Percentiles rank a stretch among this genome's conserved stretches.
These are phyloP conservation scores for Hygrophorus russula DNA, from an alignment of 768 basidiomycete genomes.

Conservation along the genomic window DNA sequence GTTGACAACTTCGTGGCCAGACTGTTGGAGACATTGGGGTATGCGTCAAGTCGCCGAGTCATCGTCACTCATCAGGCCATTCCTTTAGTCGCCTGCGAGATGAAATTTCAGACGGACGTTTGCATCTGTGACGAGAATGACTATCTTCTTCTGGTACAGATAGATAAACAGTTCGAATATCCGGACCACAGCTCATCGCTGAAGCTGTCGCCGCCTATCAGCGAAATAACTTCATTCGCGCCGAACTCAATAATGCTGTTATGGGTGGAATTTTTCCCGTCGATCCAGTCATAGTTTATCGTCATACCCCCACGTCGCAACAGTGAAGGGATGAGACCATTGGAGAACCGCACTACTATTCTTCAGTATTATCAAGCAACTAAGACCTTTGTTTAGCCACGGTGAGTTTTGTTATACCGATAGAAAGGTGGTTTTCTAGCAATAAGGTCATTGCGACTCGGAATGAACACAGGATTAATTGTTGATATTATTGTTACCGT, in stretches of 20 bases:
- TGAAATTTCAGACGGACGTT: conserved; percentile 2
- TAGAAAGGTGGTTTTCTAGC: no score
- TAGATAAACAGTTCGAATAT: conserved; percentile 1
- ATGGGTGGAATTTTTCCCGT: conserved; percentile 7
- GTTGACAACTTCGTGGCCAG: conserved; percentile 5
- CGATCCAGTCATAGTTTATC: conserved; percentile 8
- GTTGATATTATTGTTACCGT: no score
- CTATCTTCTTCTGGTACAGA: conserved; percentile 3
- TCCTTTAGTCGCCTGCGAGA: conserved; percentile 1
- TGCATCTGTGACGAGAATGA: conserved; percentile 3
- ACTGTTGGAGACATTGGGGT: conserved; percentile 1
- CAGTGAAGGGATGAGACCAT: conserved; percentile 12
- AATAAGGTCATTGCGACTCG: no score
- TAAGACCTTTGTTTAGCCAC: conserved; percentile 8
- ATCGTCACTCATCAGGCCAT: not conserved
- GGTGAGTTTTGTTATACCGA: no score
- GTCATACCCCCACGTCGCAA: conserved; percentile 10
- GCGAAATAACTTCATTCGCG: conserved; percentile 13
- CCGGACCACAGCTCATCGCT: conserved; percentile 15
- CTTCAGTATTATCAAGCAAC: conserved; percentile 8
- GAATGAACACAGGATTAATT: no score
- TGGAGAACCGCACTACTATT: conserved; percentile 10
- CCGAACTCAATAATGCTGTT: conserved; percentile 9
- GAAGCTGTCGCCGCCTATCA: conserved; percentile 20
- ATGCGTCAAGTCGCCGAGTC: not conserved